Percentiles rank a stretch among this genome's conserved stretches.
Conservation (phyloP, 495 filamentous ascomycete species). For the Aspergillus carlsbadensis region DNA sequence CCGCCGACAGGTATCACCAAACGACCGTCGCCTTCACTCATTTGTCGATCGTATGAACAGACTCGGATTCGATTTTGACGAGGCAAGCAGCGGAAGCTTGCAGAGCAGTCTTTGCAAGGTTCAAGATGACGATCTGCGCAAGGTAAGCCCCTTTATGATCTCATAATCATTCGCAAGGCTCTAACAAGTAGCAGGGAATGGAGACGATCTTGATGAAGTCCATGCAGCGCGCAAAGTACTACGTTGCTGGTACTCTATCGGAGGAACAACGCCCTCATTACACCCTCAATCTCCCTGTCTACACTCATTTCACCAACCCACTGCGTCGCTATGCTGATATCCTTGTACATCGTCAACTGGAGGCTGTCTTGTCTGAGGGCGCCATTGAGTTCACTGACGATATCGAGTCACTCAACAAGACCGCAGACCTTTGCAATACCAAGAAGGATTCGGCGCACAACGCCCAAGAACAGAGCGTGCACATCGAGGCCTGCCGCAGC, state of each 20-base stretch:
- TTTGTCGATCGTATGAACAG: slow-evolving; percentile 92
- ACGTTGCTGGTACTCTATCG: slow-evolving; percentile 69
- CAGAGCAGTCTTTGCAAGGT: slow-evolving; percentile 93
- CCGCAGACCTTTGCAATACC: slow-evolving; percentile 92
- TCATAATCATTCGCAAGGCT: background rate
- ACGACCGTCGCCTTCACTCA: slow-evolving; percentile 80
- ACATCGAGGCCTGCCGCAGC: slow-evolving; percentile 92
- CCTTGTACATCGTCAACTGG: slow-evolving; percentile 92
- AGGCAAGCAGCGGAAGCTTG: slow-evolving; percentile 81
- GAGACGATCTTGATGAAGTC: slow-evolving; percentile 91
- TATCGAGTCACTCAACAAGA: slow-evolving; percentile 83
- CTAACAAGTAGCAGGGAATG: slow-evolving; percentile 62
- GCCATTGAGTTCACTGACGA: slow-evolving; percentile 86
- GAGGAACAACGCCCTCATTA: slow-evolving; percentile 82
- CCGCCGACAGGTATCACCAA: slow-evolving; percentile 81
- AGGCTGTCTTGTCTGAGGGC: slow-evolving; percentile 79
- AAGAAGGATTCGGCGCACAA: slow-evolving; percentile 99
- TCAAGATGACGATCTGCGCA: slow-evolving; percentile 80
- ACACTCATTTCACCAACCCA: slow-evolving; percentile 97
- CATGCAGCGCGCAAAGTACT: slow-evolving; percentile 96
- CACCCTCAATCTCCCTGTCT: slow-evolving; percentile 86
- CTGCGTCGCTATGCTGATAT: slow-evolving; percentile 94
- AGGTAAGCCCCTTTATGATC: slow-evolving; percentile 46
- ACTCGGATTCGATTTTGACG: slow-evolving; percentile 84
- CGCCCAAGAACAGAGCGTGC: slow-evolving; percentile 97